Conservation (phyloP, 2,329 filamentous ascomycete genomes). For the Penicillium oxalicum region DNA sequence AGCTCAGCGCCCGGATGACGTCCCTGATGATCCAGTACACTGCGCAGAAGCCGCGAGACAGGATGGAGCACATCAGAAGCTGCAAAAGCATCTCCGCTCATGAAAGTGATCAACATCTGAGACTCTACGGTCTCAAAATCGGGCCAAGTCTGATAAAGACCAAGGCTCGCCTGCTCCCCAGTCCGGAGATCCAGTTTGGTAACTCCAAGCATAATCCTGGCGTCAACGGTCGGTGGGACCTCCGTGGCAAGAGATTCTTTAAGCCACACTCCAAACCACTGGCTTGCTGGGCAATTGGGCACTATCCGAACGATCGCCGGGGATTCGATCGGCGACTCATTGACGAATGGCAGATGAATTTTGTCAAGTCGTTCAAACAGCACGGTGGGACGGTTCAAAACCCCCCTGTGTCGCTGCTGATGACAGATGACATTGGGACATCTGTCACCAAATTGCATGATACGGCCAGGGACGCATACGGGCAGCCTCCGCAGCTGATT, state of each 20-base stretch:
- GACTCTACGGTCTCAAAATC: slow-evolving; percentile 68
- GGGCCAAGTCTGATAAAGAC: slow-evolving; percentile 58
- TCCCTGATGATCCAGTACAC: slow-evolving; percentile 88
- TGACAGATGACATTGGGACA: slow-evolving; percentile 44
- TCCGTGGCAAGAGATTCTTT: slow-evolving; percentile 74
- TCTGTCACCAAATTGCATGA: slow-evolving; percentile 54
- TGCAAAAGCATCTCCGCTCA: slow-evolving; percentile 65
- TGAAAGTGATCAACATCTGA: slow-evolving; percentile 61
- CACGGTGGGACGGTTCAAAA: slow-evolving; percentile 55
- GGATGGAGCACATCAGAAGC: slow-evolving; percentile 61
- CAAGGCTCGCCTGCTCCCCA: slow-evolving; percentile 63
- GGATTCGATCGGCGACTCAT: slow-evolving; percentile 40
- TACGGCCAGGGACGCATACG: background rate
- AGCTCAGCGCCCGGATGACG: slow-evolving; percentile 61
- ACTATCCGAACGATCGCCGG: slow-evolving; percentile 54
- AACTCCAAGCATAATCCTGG: slow-evolving; percentile 54
- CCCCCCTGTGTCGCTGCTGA: slow-evolving; percentile 42
- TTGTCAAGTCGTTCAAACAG: slow-evolving; percentile 54
- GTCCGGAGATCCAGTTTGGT: slow-evolving; percentile 66
- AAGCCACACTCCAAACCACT: slow-evolving; percentile 58
- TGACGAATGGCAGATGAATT: slow-evolving; percentile 53
- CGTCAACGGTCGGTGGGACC: slow-evolving; percentile 73
- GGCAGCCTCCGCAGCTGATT: slow-evolving; percentile 62
- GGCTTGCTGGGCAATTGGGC: slow-evolving; percentile 67
- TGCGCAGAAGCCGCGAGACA: slow-evolving; percentile 66